phyloP scores from a whole-genome alignment of 2,329 filamentous ascomycete genomes.

The Calcarisporium arbuscula region DNA sequence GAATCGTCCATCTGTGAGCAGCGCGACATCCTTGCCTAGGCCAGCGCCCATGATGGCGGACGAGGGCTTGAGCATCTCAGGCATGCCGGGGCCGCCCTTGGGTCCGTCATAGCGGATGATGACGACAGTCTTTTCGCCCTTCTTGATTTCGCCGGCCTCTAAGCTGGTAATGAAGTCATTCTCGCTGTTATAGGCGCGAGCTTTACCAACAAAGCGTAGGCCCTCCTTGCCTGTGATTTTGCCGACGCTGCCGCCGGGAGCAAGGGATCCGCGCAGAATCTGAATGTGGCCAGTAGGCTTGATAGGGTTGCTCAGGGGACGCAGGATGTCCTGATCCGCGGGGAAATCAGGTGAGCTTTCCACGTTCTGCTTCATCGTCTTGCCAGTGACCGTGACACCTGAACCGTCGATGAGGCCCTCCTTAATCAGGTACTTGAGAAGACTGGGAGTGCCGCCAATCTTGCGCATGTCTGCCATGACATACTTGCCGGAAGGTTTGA shows the following conservation, averaged over 20 bases:
- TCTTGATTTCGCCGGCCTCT: constrained; percentile 70
- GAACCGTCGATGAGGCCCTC: constrained; percentile 75
- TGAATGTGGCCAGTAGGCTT: constrained; percentile 84
- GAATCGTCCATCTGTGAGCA: constrained; percentile 71
- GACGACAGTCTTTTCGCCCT: constrained; percentile 81
- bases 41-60: constrained; percentile 89
- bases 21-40: constrained; percentile 67
- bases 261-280: constrained; percentile 78
- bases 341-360: constrained; percentile 67
- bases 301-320: constrained; percentile 74
- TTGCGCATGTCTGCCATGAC: constrained; percentile 81
- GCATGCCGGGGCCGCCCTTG: constrained; percentile 91
- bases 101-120: constrained; percentile 92
- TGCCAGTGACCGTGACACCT: constrained; percentile 80
- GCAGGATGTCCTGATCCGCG: constrained; percentile 74
- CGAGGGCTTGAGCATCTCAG: constrained; percentile 89
- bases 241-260: constrained; percentile 79
- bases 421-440: constrained; percentile 81
- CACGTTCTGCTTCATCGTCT: constrained; percentile 83
- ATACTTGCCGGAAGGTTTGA: constrained; percentile 82
- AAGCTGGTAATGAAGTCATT: constrained; percentile 72
- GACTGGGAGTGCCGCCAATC: constrained; percentile 78
- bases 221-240: constrained; percentile 96
- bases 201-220: constrained; percentile 72
- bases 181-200: constrained; percentile 80